A percentile compares a stretch with the other conserved stretches of the same genome.
Conservation (phyloP, 2,329 filamentous ascomycete species). For the Neocatenulostroma microsporum region DNA sequence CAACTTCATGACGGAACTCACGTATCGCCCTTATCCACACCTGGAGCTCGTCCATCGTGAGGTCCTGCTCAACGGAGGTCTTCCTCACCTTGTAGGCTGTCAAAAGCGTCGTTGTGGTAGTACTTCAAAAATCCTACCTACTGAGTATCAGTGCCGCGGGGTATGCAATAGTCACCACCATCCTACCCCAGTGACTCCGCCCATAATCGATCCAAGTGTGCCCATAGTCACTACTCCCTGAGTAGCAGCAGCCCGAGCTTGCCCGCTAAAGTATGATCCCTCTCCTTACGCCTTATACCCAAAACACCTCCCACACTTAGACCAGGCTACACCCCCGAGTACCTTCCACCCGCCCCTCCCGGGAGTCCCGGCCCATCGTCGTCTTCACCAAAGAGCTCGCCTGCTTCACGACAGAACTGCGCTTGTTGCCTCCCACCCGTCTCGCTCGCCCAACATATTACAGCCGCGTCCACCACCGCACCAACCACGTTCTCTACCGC, state of each 20-base stretch:
- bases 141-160: no score
- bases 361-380: slow-evolving; percentile 7
- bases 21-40: not conserved
- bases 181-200: no score
- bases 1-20: not conserved
- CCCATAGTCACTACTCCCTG: no score
- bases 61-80: not conserved
- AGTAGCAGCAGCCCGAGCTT: no score
- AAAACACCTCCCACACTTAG: no score
- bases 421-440: slow-evolving; percentile 54
- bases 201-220: no score
- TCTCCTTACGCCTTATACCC: no score
- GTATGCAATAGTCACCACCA: no score
- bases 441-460: slow-evolving; percentile 95
- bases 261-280: no score
- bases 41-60: not conserved
- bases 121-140: no score
- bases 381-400: slow-evolving; percentile 70
- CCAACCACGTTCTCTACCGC: slow-evolving; percentile 34
- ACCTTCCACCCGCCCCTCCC: not conserved
- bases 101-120: no score
- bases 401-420: slow-evolving; percentile 86
- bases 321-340: not conserved
- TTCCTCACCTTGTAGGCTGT: not conserved
- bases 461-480: slow-evolving; percentile 44